phyloP scores from a whole-genome alignment of 2,329 filamentous ascomycete genomes.

The Calonectria honghensis region DNA sequence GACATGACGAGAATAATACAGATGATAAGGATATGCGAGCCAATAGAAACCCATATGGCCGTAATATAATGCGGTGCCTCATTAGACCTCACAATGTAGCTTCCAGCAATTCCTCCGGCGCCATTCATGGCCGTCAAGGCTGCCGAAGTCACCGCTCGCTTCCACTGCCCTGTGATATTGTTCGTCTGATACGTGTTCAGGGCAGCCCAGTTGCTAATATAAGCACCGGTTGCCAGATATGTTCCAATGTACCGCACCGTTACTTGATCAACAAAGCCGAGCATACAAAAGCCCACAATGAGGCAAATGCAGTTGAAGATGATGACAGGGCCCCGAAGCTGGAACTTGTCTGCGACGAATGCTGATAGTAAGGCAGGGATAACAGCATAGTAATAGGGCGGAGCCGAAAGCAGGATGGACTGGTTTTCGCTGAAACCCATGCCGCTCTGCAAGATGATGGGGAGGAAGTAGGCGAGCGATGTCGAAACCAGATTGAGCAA shows the following conservation, averaged over 20 bases:
- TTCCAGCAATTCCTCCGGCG: slow-evolving; percentile 31
- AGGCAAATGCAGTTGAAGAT: slow-evolving; percentile 33
- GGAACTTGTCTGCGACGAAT: slow-evolving; percentile 9
- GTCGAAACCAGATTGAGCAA: slow-evolving; percentile 27
- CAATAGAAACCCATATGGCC: slow-evolving; percentile 28
- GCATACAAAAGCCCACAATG: slow-evolving; percentile 34
- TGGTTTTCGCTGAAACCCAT: slow-evolving; percentile 35
- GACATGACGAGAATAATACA: slow-evolving; percentile 20
- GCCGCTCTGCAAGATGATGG: slow-evolving; percentile 32
- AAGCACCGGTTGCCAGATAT: slow-evolving; percentile 30
- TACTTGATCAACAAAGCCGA: slow-evolving; percentile 26
- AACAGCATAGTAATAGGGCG: slow-evolving; percentile 31
- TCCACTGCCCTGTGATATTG: slow-evolving; percentile 35
- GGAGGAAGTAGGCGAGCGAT: slow-evolving; percentile 28
- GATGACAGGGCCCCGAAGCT: slow-evolving; percentile 20
- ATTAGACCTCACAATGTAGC: slow-evolving; percentile 14
- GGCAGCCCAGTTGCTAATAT: slow-evolving; percentile 31
- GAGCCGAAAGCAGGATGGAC: slow-evolving; percentile 25
- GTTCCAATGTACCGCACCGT: slow-evolving; percentile 28
- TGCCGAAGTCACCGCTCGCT: slow-evolving; percentile 22
- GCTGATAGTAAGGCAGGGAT: slow-evolving; percentile 10
- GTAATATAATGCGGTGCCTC: slow-evolving; percentile 32
- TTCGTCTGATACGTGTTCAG: slow-evolving; percentile 30
- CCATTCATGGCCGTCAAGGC: slow-evolving; percentile 21
- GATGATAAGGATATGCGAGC: slow-evolving; percentile 23